Evolutionary conservation across 2,329 filamentous ascomycete species (phyloP).

Genomic region (Fusarium irregulare): DNA sequence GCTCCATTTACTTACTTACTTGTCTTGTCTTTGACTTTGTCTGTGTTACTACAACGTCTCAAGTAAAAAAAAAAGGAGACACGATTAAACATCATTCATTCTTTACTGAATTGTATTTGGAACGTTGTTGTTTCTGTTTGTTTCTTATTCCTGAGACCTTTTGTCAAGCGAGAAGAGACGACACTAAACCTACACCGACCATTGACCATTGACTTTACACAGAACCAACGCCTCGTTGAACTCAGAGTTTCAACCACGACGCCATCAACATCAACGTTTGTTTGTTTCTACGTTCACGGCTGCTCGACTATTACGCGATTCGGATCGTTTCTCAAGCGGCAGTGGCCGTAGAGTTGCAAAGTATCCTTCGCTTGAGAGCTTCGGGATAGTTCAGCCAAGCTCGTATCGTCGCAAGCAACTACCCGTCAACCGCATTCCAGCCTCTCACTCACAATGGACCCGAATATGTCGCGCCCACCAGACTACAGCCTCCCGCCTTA

Average conservation of each 20-base stretch:
- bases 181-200: slow-evolving; percentile 29
- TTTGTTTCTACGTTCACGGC: background rate
- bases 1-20: slow-evolving; percentile 29
- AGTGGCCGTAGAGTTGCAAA: slow-evolving; percentile 33
- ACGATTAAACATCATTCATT: slow-evolving; percentile 15
- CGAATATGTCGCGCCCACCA: slow-evolving; percentile 63
- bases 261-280: slow-evolving; percentile 14
- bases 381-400: slow-evolving; percentile 9
- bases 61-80: slow-evolving; percentile 10
- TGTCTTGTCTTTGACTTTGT: background rate
- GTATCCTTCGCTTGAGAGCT: slow-evolving; percentile 15
- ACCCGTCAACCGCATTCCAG: slow-evolving; percentile 47
- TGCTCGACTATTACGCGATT: background rate
- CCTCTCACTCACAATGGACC: slow-evolving; percentile 57
- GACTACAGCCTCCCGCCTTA: slow-evolving; percentile 69
- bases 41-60: slow-evolving; percentile 22
- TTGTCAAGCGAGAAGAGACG: slow-evolving; percentile 4
- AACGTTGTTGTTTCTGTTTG: slow-evolving; percentile 14
- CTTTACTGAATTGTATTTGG: slow-evolving; percentile 11
- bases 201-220: slow-evolving; percentile 6
- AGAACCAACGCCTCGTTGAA: slow-evolving; percentile 19
- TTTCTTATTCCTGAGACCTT: background rate
- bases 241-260: slow-evolving; percentile 32
- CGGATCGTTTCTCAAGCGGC: slow-evolving; percentile 29
- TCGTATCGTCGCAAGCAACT: slow-evolving; percentile 36